Evolutionary conservation across 2,329 filamentous ascomycete genomes (phyloP).

Genomic region (Aspergillus sp.): DNA sequence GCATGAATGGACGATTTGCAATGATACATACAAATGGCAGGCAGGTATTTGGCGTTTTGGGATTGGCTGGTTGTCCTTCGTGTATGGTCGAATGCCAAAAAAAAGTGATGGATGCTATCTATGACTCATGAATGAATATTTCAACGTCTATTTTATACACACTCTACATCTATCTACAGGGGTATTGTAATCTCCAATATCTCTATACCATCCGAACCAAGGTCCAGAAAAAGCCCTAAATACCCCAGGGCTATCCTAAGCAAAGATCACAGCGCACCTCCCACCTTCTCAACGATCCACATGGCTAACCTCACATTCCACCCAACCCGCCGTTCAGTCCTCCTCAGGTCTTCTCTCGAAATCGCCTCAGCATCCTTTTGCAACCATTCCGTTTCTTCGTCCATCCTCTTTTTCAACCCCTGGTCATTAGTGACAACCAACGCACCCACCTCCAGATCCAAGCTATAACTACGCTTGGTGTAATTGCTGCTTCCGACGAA

Average conservation of each 20-base stretch:
- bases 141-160: not conserved
- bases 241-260: too few relatives aligned
- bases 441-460: conserved; percentile 85
- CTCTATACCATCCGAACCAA: too few relatives aligned
- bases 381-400: conserved; percentile 70
- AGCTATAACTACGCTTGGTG: conserved; percentile 82
- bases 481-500: conserved; percentile 92
- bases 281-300: conserved; percentile 83
- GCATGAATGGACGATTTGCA: conserved; percentile 16
- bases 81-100: not conserved
- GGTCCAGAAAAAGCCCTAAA: too few relatives aligned
- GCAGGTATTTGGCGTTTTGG: conserved; percentile 15
- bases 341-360: conserved; percentile 69
- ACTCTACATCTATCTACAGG: not conserved
- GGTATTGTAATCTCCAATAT: not conserved
- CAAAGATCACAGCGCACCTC: conserved; percentile 63
- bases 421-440: conserved; percentile 74
- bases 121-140: not conserved
- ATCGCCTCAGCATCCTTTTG: conserved; percentile 63
- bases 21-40: conserved; percentile 12
- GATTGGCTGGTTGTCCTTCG: conserved; percentile 7
- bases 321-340: conserved; percentile 72
- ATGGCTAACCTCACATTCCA: conserved; percentile 80
- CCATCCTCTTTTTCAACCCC: conserved; percentile 62
- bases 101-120: not conserved